Conservation (phyloP, 192 early-diverging fungal genomes). For the Funneliformis geosporum region DNA sequence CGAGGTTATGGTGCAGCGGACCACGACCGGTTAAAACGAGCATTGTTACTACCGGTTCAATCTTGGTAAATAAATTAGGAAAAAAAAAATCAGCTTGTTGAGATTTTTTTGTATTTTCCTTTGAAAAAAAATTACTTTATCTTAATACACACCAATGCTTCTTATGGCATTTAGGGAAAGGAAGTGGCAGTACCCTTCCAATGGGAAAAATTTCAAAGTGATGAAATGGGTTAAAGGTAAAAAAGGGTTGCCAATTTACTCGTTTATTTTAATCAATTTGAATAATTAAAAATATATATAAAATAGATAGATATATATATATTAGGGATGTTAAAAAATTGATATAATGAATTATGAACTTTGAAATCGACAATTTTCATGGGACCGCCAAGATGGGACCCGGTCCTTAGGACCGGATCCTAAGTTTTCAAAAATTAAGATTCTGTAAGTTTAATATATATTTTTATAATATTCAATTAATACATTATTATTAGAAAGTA, state of each 20-base stretch:
- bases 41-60: slow-evolving; percentile 49
- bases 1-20: slow-evolving; percentile 35
- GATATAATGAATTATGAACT: too few species aligned
- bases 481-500: too few species aligned
- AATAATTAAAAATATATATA: too few species aligned
- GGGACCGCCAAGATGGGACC: too few species aligned
- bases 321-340: too few species aligned
- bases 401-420: too few species aligned
- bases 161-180: slow-evolving; percentile 38
- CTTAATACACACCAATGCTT: background rate
- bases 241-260: background rate
- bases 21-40: slow-evolving; percentile 46
- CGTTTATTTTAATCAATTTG: background rate
- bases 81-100: background rate
- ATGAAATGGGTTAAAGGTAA: slow-evolving; percentile 50
- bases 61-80: slow-evolving; percentile 40
- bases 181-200: slow-evolving; percentile 44
- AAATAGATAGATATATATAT: too few species aligned
- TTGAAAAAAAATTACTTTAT: background rate
- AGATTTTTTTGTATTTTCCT: background rate
- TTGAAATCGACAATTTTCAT: too few species aligned
- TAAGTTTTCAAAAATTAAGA: too few species aligned
- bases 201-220: slow-evolving; percentile 41
- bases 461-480: too few species aligned
- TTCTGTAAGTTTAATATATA: too few species aligned